A percentile compares a stretch with the other conserved stretches of the same genome.
These are phyloP conservation scores for Eucommia ulmoides DNA, from an alignment of 257 asterid genomes.

Conservation along the genomic window DNA sequence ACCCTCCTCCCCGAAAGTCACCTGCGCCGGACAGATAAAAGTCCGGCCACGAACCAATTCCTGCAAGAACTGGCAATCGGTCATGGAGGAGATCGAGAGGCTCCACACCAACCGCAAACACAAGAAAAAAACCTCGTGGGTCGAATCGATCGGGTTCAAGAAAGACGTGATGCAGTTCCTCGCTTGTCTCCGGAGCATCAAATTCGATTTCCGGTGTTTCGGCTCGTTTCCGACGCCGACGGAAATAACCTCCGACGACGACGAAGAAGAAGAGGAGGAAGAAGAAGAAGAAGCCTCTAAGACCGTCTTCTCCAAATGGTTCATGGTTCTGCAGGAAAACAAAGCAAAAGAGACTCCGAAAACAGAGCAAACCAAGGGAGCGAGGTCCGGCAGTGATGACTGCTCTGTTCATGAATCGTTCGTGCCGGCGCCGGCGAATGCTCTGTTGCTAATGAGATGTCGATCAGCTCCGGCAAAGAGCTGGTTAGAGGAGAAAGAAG, in stretches of 20 bases:
- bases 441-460: conserved; percentile 72
- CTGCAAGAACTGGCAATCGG: conserved; percentile 83
- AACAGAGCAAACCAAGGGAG: conserved; percentile 2
- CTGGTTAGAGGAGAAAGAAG: conserved; percentile 46
- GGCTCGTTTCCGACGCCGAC: conserved; percentile 43
- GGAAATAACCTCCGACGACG: conserved; percentile 39
- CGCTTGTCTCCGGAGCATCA: conserved; percentile 49
- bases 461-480: conserved; percentile 85
- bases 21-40: conserved; percentile 87
- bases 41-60: conserved; percentile 37
- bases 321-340: conserved; percentile 63
- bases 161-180: conserved; percentile 72
- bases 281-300: conserved; percentile 24
- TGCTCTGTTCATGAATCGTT: not conserved
- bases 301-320: conserved; percentile 72
- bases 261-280: conserved; percentile 31
- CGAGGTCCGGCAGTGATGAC: not conserved
- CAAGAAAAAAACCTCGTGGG: conserved; percentile 40
- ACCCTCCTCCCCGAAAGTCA: conserved; percentile 80
- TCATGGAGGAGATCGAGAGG: conserved; percentile 87
- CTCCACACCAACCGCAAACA: conserved; percentile 39
- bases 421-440: conserved; percentile 52
- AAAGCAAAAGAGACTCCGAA: conserved; percentile 9
- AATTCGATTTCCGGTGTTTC: conserved; percentile 76
- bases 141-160: conserved; percentile 59